These are phyloP conservation scores for Phytopythium cucurbitacearum DNA, from an alignment of 352 stramenopile species.

Conservation along the genomic window DNA sequence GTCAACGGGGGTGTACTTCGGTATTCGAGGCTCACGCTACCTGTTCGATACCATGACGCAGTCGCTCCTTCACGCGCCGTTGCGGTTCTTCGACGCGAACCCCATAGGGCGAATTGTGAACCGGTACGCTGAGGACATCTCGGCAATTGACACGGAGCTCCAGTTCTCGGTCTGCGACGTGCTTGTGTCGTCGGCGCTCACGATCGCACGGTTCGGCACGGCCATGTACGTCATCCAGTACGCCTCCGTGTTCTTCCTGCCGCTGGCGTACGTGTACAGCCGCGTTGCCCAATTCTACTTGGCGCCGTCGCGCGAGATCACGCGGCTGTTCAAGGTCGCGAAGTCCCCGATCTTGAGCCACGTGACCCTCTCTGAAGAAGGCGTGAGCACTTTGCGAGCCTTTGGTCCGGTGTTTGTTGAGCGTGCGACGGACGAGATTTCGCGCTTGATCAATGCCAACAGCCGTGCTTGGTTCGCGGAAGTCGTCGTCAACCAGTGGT, in stretches of 20 bases:
- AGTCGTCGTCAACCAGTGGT: constrained; percentile 18
- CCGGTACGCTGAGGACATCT: constrained; percentile 84
- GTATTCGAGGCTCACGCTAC: constrained; percentile 20
- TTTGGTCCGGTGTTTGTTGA: constrained; percentile 23
- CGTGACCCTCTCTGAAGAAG: constrained; percentile 29
- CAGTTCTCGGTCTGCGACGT: constrained; percentile 13
- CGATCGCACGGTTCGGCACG: constrained; percentile 51
- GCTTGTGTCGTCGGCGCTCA: constrained; percentile 43
- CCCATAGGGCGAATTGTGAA: constrained; percentile 83
- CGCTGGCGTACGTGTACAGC: constrained; percentile 69
- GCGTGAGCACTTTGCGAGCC: constrained; percentile 29
- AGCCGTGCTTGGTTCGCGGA: constrained; percentile 14
- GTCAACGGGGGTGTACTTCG: constrained; percentile 13
- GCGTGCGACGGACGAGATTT: constrained; percentile 15
- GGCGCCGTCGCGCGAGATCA: constrained; percentile 10
- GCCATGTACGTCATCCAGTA: constrained; percentile 65
- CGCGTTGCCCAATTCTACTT: constrained; percentile 15
- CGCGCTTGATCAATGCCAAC: constrained; percentile 14
- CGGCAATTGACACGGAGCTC: constrained; percentile 71
- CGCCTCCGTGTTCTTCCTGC: constrained; percentile 57
- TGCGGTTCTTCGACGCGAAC: constrained; percentile 89
- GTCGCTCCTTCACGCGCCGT: constrained; percentile 72
- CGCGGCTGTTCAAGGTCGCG: constrained; percentile 14
- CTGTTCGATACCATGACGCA: constrained; percentile 78
- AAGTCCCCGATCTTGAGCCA: constrained; percentile 28